Evolutionary conservation across 2,329 filamentous ascomycete species (phyloP).

Genomic region (Xenoacremonium recifei): DNA sequence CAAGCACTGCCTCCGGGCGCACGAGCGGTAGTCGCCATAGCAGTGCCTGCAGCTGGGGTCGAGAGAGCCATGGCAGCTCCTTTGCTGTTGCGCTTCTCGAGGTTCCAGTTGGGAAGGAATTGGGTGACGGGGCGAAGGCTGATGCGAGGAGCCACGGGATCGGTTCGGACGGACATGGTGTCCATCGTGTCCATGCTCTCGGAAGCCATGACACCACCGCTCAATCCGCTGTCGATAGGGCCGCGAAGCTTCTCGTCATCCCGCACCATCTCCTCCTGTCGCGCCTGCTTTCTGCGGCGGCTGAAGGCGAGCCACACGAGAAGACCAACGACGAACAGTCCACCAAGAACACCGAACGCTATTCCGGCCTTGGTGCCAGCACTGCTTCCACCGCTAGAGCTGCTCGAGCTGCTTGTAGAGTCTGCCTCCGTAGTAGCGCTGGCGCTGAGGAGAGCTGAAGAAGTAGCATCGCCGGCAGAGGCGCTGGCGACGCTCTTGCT

Average conservation of each 20-base stretch:
- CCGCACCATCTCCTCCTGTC: constrained; percentile 45
- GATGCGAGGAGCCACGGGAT: constrained; percentile 69
- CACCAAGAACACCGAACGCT: constrained; percentile 75
- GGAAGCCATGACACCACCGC: constrained; percentile 7
- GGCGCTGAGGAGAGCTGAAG: constrained; percentile 15
- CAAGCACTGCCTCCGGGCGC: constrained; percentile 39
- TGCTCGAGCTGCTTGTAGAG: constrained; percentile 5
- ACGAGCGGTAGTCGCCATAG: constrained; percentile 18
- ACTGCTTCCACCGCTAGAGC: constrained; percentile 20
- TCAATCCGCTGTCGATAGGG: constrained; percentile 32
- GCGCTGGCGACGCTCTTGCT: constrained; percentile 8
- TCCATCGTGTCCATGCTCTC: constrained; percentile 11
- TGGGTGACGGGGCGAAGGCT: constrained; percentile 83
- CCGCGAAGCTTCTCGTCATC: constrained; percentile 65
- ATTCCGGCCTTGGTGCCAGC: constrained; percentile 71
- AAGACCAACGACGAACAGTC: constrained; percentile 64
- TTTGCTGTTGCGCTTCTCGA: constrained; percentile 51
- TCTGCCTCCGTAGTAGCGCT: constrained; percentile 18
- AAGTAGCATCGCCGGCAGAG: constrained; percentile 13
- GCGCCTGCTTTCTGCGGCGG: constrained; percentile 65
- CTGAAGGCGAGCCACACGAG: constrained; percentile 71
- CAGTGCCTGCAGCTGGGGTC: constrained; percentile 24
- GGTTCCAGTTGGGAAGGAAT: constrained; percentile 65
- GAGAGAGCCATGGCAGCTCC: constrained; percentile 41
- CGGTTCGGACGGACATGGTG: constrained; percentile 27